Conservation (phyloP, 2,329 filamentous ascomycete species). For the Fusarium coicis region DNA sequence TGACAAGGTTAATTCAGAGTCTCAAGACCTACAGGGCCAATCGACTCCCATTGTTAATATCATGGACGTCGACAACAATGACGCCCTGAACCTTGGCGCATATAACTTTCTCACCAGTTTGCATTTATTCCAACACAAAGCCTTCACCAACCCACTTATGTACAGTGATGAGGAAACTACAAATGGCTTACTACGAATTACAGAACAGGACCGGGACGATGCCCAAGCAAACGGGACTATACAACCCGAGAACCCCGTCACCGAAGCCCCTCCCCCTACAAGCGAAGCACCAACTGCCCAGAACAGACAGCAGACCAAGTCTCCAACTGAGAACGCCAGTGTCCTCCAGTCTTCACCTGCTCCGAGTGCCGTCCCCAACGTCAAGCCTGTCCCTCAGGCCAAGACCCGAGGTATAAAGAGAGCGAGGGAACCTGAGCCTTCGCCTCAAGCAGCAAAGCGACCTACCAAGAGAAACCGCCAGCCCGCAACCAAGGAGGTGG, state of each 20-base stretch:
- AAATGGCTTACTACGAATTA: no score
- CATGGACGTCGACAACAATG: neutral
- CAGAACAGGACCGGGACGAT: neutral
- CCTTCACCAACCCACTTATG: neutral
- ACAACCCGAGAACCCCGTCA: no score
- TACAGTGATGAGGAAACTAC: neutral
- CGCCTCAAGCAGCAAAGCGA: no score
- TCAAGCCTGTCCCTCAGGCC: neutral
- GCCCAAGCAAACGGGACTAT: no score
- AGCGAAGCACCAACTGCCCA: no score
- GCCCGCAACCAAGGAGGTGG: no score
- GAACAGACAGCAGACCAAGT: no score
- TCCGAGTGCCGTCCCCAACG: neutral
- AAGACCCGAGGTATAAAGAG: neutral
- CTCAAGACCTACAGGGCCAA: neutral
- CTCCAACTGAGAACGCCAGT: no score
- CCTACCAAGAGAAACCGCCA: no score
- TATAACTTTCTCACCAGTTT: fast-evolving
- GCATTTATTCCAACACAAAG: neutral
- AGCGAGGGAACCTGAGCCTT: neutral
- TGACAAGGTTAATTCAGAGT: neutral
- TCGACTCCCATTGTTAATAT: no score
- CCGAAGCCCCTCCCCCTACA: no score
- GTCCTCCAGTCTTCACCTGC: no score
- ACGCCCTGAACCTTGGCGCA: neutral